phyloP scores from a whole-genome alignment of 2,329 filamentous ascomycete species.

The Nannizzia gypsea region DNA sequence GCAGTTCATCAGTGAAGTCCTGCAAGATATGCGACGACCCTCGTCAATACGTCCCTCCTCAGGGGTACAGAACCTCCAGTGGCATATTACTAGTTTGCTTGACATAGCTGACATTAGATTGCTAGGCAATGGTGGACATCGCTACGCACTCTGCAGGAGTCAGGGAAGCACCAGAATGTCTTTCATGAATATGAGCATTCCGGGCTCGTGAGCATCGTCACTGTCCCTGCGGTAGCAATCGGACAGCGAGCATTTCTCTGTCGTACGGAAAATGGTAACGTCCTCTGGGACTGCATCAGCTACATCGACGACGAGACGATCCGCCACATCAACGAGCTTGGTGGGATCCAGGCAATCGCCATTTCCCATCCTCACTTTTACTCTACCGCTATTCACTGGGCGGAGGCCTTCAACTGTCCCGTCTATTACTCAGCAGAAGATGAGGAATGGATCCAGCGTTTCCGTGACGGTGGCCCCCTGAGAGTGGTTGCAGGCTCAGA shows the following conservation, averaged over 20 bases:
- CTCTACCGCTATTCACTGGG: conserved; percentile 65
- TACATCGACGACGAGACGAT: conserved; percentile 56
- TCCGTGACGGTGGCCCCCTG: conserved; percentile 27
- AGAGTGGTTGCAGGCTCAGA: conserved; percentile 24
- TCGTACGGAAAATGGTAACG: conserved; percentile 52
- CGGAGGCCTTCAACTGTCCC: conserved; percentile 53
- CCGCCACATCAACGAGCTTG: conserved; percentile 43
- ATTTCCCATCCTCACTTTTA: conserved; percentile 78
- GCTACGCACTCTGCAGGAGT: conserved; percentile 17
- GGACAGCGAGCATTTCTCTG: conserved; percentile 63
- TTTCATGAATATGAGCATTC: conserved; percentile 15
- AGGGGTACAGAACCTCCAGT: conserved; percentile 15
- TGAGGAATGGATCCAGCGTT: conserved; percentile 47
- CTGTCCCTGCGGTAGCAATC: conserved; percentile 52
- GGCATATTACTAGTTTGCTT: not conserved
- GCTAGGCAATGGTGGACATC: conserved; percentile 23
- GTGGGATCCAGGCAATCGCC: conserved; percentile 59
- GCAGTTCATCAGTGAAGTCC: conserved; percentile 13
- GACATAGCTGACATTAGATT: not conserved
- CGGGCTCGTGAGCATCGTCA: conserved; percentile 20
- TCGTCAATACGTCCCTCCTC: conserved; percentile 21
- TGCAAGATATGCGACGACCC: conserved; percentile 25
- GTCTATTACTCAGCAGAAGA: conserved; percentile 60
- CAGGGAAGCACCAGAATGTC: conserved; percentile 17
- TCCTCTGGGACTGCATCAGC: conserved; percentile 70